Percentiles rank a stretch among this genome's conserved stretches.
Conservation (phyloP, 1,284 basidiomycete genomes). For the Exobasidium rhododendri region DNA sequence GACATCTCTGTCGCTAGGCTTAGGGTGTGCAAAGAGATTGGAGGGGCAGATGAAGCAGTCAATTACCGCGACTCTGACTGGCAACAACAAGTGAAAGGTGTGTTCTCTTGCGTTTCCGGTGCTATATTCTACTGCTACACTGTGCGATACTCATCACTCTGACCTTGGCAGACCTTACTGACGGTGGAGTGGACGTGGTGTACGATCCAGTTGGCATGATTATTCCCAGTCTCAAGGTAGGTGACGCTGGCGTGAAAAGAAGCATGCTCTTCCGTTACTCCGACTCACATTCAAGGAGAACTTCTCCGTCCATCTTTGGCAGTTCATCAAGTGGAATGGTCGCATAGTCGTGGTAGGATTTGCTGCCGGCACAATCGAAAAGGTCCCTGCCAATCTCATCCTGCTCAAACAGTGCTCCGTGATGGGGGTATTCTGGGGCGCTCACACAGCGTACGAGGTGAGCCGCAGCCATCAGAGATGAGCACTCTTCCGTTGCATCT, state of each 20-base stretch:
- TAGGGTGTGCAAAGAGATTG: constrained; percentile 35
- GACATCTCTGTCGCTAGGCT: too few relatives aligned
- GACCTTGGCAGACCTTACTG: constrained; percentile 1
- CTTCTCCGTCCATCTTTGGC: too few relatives aligned
- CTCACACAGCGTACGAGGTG: constrained; percentile 58
- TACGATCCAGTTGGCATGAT: constrained; percentile 50
- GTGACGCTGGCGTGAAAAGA: constrained; percentile 11
- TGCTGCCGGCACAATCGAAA: constrained; percentile 47
- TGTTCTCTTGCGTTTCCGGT: too few relatives aligned
- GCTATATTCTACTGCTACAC: too few relatives aligned
- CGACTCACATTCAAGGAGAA: background rate
- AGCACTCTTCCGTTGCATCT: background rate
- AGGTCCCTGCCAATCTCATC: constrained; percentile 67
- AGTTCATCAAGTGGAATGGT: constrained; percentile 92
- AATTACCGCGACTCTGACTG: constrained; percentile 49
- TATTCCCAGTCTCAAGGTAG: constrained; percentile 34
- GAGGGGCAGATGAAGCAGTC: constrained; percentile 43
- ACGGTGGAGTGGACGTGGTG: constrained; percentile 61
- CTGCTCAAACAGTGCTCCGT: constrained; percentile 66
- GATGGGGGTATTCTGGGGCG: constrained; percentile 44
- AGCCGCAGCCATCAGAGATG: constrained; percentile 5
- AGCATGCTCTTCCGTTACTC: background rate
- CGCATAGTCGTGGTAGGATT: constrained; percentile 81
- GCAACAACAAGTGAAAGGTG: constrained; percentile 43
- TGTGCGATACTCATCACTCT: background rate